Percentiles rank a stretch among this genome's conserved stretches.
These are phyloP conservation scores for Pyrus betulifolia DNA, from an alignment of 306 rosid species.

Conservation along the genomic window DNA sequence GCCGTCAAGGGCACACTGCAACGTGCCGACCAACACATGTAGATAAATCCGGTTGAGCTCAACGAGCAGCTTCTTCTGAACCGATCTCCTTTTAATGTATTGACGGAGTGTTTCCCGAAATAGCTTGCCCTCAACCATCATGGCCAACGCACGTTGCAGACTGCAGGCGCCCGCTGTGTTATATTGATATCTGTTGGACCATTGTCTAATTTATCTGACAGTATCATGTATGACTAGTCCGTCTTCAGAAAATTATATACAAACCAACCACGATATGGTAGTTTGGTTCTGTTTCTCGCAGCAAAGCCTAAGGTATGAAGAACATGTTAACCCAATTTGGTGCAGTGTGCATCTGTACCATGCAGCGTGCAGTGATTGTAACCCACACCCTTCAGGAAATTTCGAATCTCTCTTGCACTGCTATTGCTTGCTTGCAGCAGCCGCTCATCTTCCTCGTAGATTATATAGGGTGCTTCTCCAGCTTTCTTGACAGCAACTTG, in stretches of 20 bases:
- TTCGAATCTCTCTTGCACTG: conserved; percentile 65
- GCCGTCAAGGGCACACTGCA: neutral
- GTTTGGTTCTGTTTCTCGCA: conserved; percentile 10
- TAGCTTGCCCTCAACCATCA: neutral
- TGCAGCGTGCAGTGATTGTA: conserved; percentile 69
- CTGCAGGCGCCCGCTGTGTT: neutral
- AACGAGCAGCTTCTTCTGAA: neutral
- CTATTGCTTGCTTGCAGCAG: conserved; percentile 83
- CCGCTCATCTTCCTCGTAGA: conserved; percentile 91
- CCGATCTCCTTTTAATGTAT: neutral
- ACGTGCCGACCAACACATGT: neutral
- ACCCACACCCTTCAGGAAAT: conserved; percentile 69
- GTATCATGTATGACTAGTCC: neutral
- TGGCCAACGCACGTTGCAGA: neutral
- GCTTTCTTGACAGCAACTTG: conserved; percentile 68
- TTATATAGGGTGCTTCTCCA: conserved; percentile 84
- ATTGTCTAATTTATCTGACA: neutral
- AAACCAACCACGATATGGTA: conserved; percentile 1
- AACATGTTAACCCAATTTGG: conserved; percentile 49
- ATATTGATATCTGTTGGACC: conserved; percentile 2
- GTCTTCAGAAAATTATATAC: neutral
- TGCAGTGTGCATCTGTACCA: conserved; percentile 94
- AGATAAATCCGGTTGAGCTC: neutral
- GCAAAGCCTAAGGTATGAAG: conserved; percentile 9
- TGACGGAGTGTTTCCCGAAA: neutral